These are phyloP conservation scores for Sporothrix variecibatus DNA, from an alignment of 2,329 filamentous ascomycete species.

Conservation along the genomic window DNA sequence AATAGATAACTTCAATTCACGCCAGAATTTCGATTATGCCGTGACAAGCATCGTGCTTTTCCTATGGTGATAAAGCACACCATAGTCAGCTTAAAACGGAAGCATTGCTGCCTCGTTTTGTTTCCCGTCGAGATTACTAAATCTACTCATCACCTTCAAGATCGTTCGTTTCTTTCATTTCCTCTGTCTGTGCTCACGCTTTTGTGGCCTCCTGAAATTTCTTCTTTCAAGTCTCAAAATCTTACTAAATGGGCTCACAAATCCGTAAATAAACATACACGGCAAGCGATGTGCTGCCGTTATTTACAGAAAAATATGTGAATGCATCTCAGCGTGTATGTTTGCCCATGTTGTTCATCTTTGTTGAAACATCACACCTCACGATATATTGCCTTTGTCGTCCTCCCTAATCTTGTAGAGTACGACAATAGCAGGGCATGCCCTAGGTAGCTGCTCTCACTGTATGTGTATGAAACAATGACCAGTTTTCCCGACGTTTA, in stretches of 20 bases:
- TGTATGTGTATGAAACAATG: no score
- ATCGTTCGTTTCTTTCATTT: not conserved
- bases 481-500: not conserved
- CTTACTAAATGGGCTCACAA: not conserved
- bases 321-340: not conserved
- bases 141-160: not conserved
- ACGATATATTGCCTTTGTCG: not conserved
- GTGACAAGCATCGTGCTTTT: no score
- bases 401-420: not conserved
- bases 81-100: no score
- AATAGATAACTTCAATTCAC: no score
- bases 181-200: not conserved
- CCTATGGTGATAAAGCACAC: no score
- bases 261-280: not conserved
- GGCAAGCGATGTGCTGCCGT: not conserved
- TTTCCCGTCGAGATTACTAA: not conserved
- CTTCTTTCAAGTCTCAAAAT: not conserved
- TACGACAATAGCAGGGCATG: not conserved
- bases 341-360: not conserved
- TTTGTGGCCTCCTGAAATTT: slow-evolving; percentile 5
- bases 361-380: not conserved
- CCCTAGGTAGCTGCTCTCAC: not conserved
- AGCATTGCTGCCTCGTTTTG: not conserved
- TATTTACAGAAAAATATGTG: not conserved
- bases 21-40: no score